Percentiles rank a stretch among this genome's conserved stretches.
Evolutionary conservation across 164 flowering plant species (phyloP).

Genomic region (Aristolochia californica): DNA sequence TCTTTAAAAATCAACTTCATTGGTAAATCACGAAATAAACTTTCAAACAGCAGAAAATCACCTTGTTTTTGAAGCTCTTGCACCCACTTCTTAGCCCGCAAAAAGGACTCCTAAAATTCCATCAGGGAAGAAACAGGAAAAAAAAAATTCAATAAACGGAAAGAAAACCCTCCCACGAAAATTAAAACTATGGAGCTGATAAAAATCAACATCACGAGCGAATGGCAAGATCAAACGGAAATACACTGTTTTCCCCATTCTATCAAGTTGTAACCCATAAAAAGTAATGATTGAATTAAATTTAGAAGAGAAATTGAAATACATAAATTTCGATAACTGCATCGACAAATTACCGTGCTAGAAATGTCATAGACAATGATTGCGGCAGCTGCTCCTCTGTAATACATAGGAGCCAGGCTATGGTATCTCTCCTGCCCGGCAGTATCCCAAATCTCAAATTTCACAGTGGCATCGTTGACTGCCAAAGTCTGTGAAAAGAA

Average conservation of each 20-base stretch:
- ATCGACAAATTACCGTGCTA: constrained; percentile 20
- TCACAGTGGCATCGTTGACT: constrained; percentile 50
- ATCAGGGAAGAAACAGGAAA: constrained; percentile 1
- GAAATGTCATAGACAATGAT: constrained; percentile 62
- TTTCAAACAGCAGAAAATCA: neutral
- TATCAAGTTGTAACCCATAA: neutral
- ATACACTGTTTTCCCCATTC: too few species aligned
- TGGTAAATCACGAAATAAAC: neutral
- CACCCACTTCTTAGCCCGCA: constrained; percentile 64
- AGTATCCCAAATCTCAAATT: constrained; percentile 78
- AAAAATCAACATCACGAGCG: neutral
- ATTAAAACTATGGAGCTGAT: neutral
- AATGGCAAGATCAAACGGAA: too few species aligned
- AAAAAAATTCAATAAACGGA: neutral
- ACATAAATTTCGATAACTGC: too few species aligned
- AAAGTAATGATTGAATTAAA: neutral
- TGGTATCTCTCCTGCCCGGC: constrained; percentile 80
- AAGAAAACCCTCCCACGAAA: neutral
- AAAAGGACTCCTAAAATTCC: constrained; percentile 40
- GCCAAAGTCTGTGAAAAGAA: constrained; percentile 58
- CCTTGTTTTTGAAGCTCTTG: constrained; percentile 67
- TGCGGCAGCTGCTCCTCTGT: constrained; percentile 69
- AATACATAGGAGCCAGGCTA: constrained; percentile 74
- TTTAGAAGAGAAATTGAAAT: neutral
- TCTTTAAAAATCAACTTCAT: neutral